Evolutionary conservation across 2,329 filamentous ascomycete genomes (phyloP).

Genomic region (Talaromyces sp.): DNA sequence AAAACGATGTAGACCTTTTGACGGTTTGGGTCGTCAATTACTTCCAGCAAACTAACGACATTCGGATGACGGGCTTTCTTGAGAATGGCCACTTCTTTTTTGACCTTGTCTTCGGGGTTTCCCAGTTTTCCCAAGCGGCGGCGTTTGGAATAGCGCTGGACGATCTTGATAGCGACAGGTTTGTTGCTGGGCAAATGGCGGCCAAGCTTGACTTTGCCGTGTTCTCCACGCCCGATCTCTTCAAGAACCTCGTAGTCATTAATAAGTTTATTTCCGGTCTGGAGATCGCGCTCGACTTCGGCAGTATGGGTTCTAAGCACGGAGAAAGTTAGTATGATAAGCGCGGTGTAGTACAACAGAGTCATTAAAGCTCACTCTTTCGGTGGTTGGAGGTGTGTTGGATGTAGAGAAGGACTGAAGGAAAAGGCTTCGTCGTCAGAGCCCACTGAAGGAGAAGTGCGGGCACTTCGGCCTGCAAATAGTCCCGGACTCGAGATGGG

Average conservation of each 20-base stretch:
- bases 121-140: slow-evolving; percentile 73
- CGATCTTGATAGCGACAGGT: slow-evolving; percentile 96
- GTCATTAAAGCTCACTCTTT: slow-evolving; percentile 58
- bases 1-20: slow-evolving; percentile 99
- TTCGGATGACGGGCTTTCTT: slow-evolving; percentile 99
- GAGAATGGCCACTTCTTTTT: slow-evolving; percentile 93
- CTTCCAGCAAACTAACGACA: slow-evolving; percentile 88
- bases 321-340: slow-evolving; percentile 8
- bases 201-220: slow-evolving; percentile 95
- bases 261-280: slow-evolving; percentile 90
- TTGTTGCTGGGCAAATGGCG: slow-evolving; percentile 69
- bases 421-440: slow-evolving; percentile 33
- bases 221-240: slow-evolving; percentile 90
- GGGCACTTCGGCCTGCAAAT: slow-evolving; percentile 32
- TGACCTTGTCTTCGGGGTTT: slow-evolving; percentile 68
- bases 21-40: slow-evolving; percentile 92
- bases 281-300: slow-evolving; percentile 79
- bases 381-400: slow-evolving; percentile 65
- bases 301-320: slow-evolving; percentile 71
- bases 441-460: slow-evolving; percentile 25
- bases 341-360: slow-evolving; percentile 11
- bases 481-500: slow-evolving; percentile 43
- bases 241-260: slow-evolving; percentile 97
- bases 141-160: slow-evolving; percentile 90
- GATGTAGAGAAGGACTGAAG: slow-evolving; percentile 61